Base-by-base conservation (phyloP, 352 stramenopile genomes). In the Phytophthora tubulina region DNA sequence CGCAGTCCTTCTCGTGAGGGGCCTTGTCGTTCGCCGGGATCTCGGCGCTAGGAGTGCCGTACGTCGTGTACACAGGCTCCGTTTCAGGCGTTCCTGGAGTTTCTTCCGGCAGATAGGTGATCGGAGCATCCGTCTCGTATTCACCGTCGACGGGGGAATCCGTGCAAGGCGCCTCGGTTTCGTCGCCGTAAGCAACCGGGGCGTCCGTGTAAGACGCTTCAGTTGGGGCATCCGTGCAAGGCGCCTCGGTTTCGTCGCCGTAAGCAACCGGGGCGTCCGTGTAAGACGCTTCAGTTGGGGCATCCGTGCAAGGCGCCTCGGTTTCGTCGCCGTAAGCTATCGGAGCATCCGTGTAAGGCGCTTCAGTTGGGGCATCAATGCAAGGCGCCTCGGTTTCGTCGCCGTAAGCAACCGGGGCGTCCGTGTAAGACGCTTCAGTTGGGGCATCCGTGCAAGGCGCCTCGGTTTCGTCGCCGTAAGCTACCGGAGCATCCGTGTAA, bases 1-100 rank as follows among this genome's bases (percentile, higher is more conserved):
- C 36, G 48, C 67, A 74, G 52, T 74, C 67, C 45, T 70, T 42
- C 6, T 21, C 38, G 10, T 64, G 30, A 13, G 63, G 6, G 11
- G 31, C 27, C 14, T 48, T 51, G 6, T 53, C 44, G 33, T 33
- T 53, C 21, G 9, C 33, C 44, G 51, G 27, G 21, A 44, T 39
- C 15, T 67, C 41, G 6, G 31, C 6, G 14, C 6, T 54, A 38
- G 44, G 46, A 13, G 63, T 51, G 46, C 21, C 48, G 65, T 67
- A 61, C 39, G 38, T 45, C n/a, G 21, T 27, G 21, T 27, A 27
- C 21, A 27, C 21, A 27, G 21, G 21, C 21, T 27, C 21, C 21
- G 21, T 27, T 27, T 27, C 21, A 27, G 21, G 21, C 21, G 21
- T 27, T 27, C 21, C 51, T 14, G 62, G 62, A 13, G 50, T 41